phyloP scores from a whole-genome alignment of 306 rosid species.

The Sicyos baderoa region DNA sequence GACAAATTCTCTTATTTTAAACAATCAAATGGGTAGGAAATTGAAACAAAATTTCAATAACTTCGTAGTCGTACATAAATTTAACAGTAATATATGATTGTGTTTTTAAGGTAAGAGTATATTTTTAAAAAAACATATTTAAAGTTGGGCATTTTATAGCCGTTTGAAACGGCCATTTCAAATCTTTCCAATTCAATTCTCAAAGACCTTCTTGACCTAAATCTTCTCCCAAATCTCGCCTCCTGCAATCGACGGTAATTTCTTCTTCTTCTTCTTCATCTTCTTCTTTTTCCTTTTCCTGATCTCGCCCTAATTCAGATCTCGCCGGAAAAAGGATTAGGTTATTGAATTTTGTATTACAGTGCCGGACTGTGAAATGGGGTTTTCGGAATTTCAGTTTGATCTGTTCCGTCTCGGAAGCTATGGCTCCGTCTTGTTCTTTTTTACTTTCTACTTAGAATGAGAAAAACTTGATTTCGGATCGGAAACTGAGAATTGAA shows the following conservation, averaged over 20 bases:
- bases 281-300: no score
- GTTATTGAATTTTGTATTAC: neutral
- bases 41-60: no score
- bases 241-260: slow-evolving; percentile 53
- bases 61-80: no score
- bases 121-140: no score
- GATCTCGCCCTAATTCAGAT: neutral
- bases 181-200: slow-evolving; percentile 27
- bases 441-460: no score
- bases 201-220: slow-evolving; percentile 35
- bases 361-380: neutral
- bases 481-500: neutral
- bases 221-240: slow-evolving; percentile 54
- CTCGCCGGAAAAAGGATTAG: no score
- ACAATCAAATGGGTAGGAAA: no score
- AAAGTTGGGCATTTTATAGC: slow-evolving; percentile 28
- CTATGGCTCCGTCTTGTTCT: neutral
- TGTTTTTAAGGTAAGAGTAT: no score
- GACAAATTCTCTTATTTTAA: no score
- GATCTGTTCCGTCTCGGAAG: slow-evolving; percentile 8
- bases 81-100: no score
- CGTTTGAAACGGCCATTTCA: slow-evolving; percentile 51
- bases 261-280: slow-evolving; percentile 15
- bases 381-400: neutral
- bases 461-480: no score